phyloP scores from a whole-genome alignment of 2,329 filamentous ascomycete species.

The Beauveria sp. region DNA sequence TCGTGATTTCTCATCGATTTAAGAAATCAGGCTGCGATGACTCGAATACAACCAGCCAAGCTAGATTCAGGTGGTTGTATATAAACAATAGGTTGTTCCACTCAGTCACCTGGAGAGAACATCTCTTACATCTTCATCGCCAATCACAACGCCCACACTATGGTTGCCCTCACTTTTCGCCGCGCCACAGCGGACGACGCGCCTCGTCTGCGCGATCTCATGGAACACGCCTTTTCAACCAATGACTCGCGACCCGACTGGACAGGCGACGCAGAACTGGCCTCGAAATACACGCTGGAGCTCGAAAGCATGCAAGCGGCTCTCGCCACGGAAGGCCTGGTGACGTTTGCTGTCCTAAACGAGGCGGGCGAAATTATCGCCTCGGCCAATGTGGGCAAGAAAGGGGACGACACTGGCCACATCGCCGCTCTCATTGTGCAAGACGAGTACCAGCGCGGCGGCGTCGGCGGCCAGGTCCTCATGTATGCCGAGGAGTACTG shows the following conservation, averaged over 20 bases:
- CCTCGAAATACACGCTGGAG: slow-evolving; percentile 61
- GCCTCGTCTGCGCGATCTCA: slow-evolving; percentile 25
- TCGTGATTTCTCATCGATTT: background rate
- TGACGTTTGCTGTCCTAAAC: slow-evolving; percentile 23
- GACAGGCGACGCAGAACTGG: slow-evolving; percentile 42
- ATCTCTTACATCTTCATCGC: no score
- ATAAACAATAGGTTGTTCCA: no score
- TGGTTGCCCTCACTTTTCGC: slow-evolving; percentile 26
- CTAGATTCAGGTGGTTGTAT: background rate
- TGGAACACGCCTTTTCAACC: slow-evolving; percentile 33
- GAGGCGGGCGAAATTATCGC: slow-evolving; percentile 17
- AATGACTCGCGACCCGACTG: slow-evolving; percentile 28
- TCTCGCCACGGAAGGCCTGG: slow-evolving; percentile 22
- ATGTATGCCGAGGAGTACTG: slow-evolving; percentile 24
- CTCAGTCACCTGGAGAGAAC: background rate
- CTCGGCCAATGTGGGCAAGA: slow-evolving; percentile 15
- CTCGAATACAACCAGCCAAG: no score
- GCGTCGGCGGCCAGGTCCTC: slow-evolving; percentile 26
- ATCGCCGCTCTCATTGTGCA: slow-evolving; percentile 23
- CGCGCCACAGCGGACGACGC: slow-evolving; percentile 30
- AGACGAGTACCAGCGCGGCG: slow-evolving; percentile 18
- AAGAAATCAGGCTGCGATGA: background rate
- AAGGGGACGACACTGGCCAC: slow-evolving; percentile 16
- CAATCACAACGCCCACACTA: background rate
- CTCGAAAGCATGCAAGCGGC: slow-evolving; percentile 58